Percentiles rank a stretch among this genome's conserved stretches.
phyloP scores from a whole-genome alignment of 805 yeast species.

The Saccharomycopsis amapae region DNA sequence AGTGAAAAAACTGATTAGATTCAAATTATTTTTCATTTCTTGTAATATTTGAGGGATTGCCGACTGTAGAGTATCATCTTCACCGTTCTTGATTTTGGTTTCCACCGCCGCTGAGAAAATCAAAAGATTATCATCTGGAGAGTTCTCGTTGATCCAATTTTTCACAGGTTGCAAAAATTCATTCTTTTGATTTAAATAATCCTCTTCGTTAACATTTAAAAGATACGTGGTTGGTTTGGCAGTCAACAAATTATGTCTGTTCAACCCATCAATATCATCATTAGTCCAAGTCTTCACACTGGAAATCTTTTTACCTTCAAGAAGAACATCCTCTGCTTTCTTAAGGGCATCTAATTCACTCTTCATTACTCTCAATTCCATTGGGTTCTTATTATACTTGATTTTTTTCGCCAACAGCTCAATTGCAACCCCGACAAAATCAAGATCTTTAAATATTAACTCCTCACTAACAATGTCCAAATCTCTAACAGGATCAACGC shows the following conservation, averaged over 20 bases:
- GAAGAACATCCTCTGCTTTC: conserved; percentile 40
- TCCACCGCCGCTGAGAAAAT: conserved; percentile 61
- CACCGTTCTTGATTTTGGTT: conserved; percentile 28
- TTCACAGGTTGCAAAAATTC: conserved; percentile 44
- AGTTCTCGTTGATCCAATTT: conserved; percentile 59
- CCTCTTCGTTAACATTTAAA: conserved; percentile 66
- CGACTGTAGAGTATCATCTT: conserved; percentile 14
- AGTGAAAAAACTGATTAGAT: conserved; percentile 77
- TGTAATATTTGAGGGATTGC: conserved; percentile 58
- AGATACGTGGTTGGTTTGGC: conserved; percentile 84
- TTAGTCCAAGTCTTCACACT: conserved; percentile 53
- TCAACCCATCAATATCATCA: conserved; percentile 60
- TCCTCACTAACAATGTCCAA: conserved; percentile 70
- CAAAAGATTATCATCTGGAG: conserved; percentile 61
- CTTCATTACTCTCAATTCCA: conserved; percentile 41
- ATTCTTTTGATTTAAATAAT: conserved; percentile 48
- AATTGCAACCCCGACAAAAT: conserved; percentile 52
- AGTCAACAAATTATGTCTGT: conserved; percentile 66
- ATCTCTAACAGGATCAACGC: conserved; percentile 70
- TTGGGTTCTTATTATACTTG: conserved; percentile 36
- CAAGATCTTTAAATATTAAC: conserved; percentile 69
- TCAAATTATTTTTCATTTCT: conserved; percentile 59
- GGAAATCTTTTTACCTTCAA: conserved; percentile 59
- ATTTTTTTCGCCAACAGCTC: conserved; percentile 41
- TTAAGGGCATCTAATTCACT: conserved; percentile 33